Conservation (phyloP, 345 rosid genomes). For the Combretum micranthum region DNA sequence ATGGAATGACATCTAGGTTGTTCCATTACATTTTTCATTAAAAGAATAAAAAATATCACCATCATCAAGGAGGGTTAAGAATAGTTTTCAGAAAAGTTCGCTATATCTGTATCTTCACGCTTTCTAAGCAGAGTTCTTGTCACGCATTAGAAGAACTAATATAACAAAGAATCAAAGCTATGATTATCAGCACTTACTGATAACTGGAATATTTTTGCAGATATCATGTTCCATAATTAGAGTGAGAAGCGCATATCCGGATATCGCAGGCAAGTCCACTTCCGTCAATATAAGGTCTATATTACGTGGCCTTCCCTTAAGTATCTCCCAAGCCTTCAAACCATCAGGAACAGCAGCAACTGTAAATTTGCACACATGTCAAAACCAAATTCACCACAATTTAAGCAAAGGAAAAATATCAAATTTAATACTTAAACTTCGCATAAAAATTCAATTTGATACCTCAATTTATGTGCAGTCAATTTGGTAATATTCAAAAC, state of each 20-base stretch:
- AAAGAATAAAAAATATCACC: too few relatives aligned
- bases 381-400: conserved; percentile 5
- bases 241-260: conserved; percentile 81
- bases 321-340: conserved; percentile 90
- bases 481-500: too few relatives aligned
- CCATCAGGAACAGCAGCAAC: conserved; percentile 87
- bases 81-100: too few relatives aligned
- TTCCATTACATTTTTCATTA: too few relatives aligned
- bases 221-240: conserved; percentile 83
- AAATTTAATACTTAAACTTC: too few relatives aligned
- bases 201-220: conserved; percentile 91
- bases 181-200: conserved; percentile 45
- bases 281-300: conserved; percentile 84
- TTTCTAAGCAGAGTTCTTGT: too few relatives aligned
- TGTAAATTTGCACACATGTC: conserved; percentile 23
- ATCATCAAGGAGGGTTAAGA: too few relatives aligned
- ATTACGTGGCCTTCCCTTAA: conserved; percentile 51
- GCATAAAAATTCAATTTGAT: too few relatives aligned
- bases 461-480: too few relatives aligned
- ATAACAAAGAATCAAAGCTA: conserved; percentile 3
- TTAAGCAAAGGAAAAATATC: conserved; percentile 3
- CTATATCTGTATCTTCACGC: too few relatives aligned
- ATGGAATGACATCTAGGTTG: too few relatives aligned
- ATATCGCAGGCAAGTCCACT: conserved; percentile 81
- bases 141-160: neutral